These are phyloP conservation scores for Leishmania tarentolae DNA, from an alignment of 208 protist genomes.

Conservation along the genomic window DNA sequence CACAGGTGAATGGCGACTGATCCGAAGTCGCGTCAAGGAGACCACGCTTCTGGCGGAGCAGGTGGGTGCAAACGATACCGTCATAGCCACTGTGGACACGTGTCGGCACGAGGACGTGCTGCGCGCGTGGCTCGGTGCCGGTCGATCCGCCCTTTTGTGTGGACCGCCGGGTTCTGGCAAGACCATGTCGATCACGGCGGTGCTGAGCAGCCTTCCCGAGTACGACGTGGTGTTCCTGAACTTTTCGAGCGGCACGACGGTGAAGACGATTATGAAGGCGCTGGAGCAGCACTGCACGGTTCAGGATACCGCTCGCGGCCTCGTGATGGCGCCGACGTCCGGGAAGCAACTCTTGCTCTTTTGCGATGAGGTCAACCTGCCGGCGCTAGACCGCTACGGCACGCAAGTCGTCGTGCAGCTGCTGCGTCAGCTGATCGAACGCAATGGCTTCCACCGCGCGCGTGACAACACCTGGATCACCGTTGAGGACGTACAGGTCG, in stretches of 20 bases:
- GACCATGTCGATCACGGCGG: constrained; percentile 97
- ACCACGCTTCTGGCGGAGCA: constrained; percentile 92
- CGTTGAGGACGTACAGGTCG: constrained; percentile 95
- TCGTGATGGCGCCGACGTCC: constrained; percentile 88
- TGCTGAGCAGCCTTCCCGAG: constrained; percentile 90
- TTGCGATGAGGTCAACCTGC: constrained; percentile 99
- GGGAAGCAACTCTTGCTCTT: constrained; percentile 98
- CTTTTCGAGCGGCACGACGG: constrained; percentile 97
- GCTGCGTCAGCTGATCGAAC: constrained; percentile 98
- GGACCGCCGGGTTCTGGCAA: constrained; percentile 98
- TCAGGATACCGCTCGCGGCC: constrained; percentile 88
- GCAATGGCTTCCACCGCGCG: constrained; percentile 96
- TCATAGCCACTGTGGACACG: constrained; percentile 99
- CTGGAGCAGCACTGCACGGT: constrained; percentile 98
- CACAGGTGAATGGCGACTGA: constrained; percentile 79
- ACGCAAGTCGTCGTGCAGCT: constrained; percentile 98
- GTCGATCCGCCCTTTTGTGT: constrained; percentile 96
- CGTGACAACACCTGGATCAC: constrained; percentile 93
- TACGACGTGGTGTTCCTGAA: constrained; percentile 97
- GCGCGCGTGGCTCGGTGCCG: constrained; percentile 94
- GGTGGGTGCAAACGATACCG: constrained; percentile 92
- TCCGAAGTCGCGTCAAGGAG: constrained; percentile 73
- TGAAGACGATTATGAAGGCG: constrained; percentile 96
- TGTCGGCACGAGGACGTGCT: constrained; percentile 97
- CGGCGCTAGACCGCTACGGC: constrained; percentile 96